Evolutionary conservation across 768 basidiomycete genomes (phyloP).

Genomic region (Calocybe cyanea): DNA sequence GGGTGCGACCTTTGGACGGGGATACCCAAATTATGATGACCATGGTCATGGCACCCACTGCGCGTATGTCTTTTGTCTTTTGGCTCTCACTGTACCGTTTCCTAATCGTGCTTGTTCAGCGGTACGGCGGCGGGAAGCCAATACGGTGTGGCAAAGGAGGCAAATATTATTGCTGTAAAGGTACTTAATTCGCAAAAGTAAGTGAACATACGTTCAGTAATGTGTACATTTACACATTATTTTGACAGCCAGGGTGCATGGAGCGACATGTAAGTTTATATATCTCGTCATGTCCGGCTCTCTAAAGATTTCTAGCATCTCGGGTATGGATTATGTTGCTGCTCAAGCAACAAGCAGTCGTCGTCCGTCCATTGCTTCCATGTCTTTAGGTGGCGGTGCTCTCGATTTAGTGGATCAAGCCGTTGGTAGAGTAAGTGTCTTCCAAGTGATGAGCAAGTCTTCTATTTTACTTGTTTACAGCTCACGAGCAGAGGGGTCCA

Average conservation of each 20-base stretch:
- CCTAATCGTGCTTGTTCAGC: conserved; percentile 7
- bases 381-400: neutral
- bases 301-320: neutral
- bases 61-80: conserved; percentile 26
- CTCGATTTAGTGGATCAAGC: neutral
- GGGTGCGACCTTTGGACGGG: conserved; percentile 33
- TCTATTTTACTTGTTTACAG: neutral
- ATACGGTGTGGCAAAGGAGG: conserved; percentile 30
- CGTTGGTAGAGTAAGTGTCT: no score
- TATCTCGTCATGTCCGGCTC: no score
- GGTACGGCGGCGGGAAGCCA: conserved; percentile 30
- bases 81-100: neutral
- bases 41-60: conserved; percentile 39
- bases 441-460: no score
- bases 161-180: conserved; percentile 8
- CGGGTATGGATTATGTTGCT: conserved; percentile 5
- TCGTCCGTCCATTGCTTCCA: conserved; percentile 4
- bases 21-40: conserved; percentile 25
- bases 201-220: neutral
- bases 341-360: neutral
- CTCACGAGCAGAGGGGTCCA: conserved; percentile 19
- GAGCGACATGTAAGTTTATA: conserved; percentile 4
- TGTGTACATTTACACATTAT: neutral
- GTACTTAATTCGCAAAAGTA: conserved; percentile 1
- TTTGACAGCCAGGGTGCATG: neutral